Base-by-base conservation (phyloP, 2,329 filamentous ascomycete species). In the Coniochaeta ligniaria region DNA sequence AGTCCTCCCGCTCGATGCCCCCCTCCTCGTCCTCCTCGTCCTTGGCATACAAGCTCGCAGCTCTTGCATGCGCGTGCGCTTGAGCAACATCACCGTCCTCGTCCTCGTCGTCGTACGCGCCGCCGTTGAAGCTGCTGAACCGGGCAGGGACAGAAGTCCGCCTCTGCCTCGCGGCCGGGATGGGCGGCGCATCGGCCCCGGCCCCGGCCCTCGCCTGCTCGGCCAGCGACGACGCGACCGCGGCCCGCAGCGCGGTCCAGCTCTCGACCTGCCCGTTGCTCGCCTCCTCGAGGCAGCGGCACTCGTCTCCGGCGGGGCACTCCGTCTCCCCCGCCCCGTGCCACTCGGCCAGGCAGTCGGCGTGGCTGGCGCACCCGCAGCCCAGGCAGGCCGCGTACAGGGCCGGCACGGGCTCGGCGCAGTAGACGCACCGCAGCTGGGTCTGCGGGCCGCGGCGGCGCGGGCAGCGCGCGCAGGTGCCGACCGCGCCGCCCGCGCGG, bases 271-370 rank as follows among this genome's bases (percentile, higher is more conserved):
- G 76, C 1, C 83, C 84, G 55, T 75, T 78, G 60, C 75, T 76
- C 1, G 85, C 84, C 63, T 86, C 81, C 16, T 81, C 76, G 0
- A 81, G 76, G 65, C 86, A 89, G 61, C 83, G 76, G 67, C 86
- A 89, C 68, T 88, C 86, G 66, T 88, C 86, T 1, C 85, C 85
- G 0, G 83, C 85, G 0, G 85, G 83, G 60, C 86, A 89, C 55
- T 80, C 72, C 1, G 73, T 79, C 69, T 85, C 83, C 24, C 82
- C 82, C 6, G 78, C 77, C 7, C 75, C 78, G 64, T 85, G 82
- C 83, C 84, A 86, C 66, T 84, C 82, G 2, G 77, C 78, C 17
- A 85, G 75, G 63, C 86, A 89, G 9, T 74, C 70, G 54, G 85
- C 80, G 69, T 89, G 86, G 58, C 78, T 80, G 8, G 81, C 81